Base-by-base conservation (phyloP, 1,284 basidiomycete species). In the Gomphus sp. region DNA sequence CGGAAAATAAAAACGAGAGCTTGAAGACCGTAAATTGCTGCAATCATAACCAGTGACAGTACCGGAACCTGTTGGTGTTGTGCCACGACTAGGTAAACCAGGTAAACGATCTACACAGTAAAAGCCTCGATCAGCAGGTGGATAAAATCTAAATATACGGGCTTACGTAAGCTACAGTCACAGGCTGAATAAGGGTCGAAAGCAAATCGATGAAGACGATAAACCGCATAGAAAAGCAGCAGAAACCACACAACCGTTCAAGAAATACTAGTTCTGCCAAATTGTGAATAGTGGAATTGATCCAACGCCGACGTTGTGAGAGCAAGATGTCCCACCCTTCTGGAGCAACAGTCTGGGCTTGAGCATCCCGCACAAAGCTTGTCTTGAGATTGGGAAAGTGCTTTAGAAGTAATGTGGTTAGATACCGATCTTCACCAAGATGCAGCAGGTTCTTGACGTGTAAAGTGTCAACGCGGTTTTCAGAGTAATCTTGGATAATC, bases 241-340 rank as follows among this genome's bases (percentile, higher is more conserved):
- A 98, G 82, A 97, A 96, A 62, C 95, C 93, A 67, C 93, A 98
- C 62, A 98, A 86, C 64, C 94, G 89, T 50, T 95, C 91, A 67
- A 98, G 76, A 76, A 93, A 93, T 62, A 98, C 77, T 43, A 99
- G 79, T 71, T 98, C 96, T 54, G 86, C 91, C 62, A 99, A 76
- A 71, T 99, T 99, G 77, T 99, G 96, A 36, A 99, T 87, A 0
- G 96, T 99, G 43, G 94, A 98, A 76, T 99, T 99, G 76, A 99
- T 99, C 97, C 97, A 99, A 67, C 94, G 89, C 76, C 95, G 89
- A 76, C 95, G 87, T 72, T 99, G 96, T 10, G 93, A 97, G n/a
- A 99, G 77, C 64, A 99, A 73, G 50, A 99, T 88, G 69, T 87
- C 87, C 92, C 93, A 98, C 66, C 92, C 88, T 66, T 93, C 91